Conservation (phyloP, 2,329 filamentous ascomycete genomes). For the Phoma sp. region DNA sequence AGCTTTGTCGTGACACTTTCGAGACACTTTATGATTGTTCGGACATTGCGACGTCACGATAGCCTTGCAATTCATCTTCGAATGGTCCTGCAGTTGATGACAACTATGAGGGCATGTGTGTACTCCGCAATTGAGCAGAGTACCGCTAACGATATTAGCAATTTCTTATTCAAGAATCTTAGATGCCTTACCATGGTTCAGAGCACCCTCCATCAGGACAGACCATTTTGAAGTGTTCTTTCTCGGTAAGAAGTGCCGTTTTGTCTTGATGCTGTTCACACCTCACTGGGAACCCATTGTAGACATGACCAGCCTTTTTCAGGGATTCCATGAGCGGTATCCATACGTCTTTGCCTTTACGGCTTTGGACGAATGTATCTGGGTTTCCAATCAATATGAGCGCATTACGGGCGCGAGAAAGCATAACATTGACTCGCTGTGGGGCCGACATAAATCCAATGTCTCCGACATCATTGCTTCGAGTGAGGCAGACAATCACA, state of each 20-base stretch:
- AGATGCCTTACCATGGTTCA: slow-evolving; percentile 62
- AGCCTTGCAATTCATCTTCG: slow-evolving; percentile 56
- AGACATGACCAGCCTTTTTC: slow-evolving; percentile 54
- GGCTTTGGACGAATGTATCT: slow-evolving; percentile 66
- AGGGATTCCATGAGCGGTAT: slow-evolving; percentile 62
- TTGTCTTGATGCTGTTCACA: slow-evolving; percentile 46
- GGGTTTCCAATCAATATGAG: slow-evolving; percentile 75
- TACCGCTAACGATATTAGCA: slow-evolving; percentile 50
- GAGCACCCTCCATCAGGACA: slow-evolving; percentile 75
- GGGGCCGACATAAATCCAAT: slow-evolving; percentile 74
- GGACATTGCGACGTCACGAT: slow-evolving; percentile 58
- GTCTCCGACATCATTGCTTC: slow-evolving; percentile 67
- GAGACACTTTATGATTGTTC: slow-evolving; percentile 57
- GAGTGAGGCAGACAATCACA: slow-evolving; percentile 69
- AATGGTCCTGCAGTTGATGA: slow-evolving; percentile 67
- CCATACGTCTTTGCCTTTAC: slow-evolving; percentile 66
- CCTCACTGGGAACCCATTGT: slow-evolving; percentile 47
- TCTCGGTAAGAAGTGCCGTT: slow-evolving; percentile 53
- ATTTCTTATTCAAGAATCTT: not conserved
- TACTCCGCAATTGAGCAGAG: slow-evolving; percentile 60
- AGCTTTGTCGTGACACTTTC: slow-evolving; percentile 54
- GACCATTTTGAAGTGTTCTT: slow-evolving; percentile 64
- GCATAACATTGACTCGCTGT: slow-evolving; percentile 71
- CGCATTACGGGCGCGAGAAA: slow-evolving; percentile 69
- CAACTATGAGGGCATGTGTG: slow-evolving; percentile 68